phyloP scores from a whole-genome alignment of 2,329 filamentous ascomycete genomes.

The Pestalotiopsis fici region DNA sequence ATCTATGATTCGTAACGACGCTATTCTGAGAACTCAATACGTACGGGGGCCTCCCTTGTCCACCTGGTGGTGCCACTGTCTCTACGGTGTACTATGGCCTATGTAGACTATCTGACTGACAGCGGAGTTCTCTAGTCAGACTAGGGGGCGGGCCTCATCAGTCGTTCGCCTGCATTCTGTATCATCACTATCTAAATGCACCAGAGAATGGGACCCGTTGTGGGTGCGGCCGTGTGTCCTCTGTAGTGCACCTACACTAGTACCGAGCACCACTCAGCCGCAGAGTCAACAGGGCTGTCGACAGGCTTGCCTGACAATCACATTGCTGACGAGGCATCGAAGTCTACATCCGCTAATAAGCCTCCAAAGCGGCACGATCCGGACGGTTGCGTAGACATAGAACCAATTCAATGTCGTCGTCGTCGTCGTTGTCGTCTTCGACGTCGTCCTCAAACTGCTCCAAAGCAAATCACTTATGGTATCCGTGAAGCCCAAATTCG shows the following conservation, averaged over 20 bases:
- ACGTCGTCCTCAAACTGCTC: no score
- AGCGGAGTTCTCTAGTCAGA: neutral
- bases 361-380: no score
- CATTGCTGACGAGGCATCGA: neutral
- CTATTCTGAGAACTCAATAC: neutral
- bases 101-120: neutral
- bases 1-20: conserved; percentile 2
- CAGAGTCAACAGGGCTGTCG: no score
- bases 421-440: no score
- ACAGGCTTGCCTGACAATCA: no score
- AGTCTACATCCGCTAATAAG: neutral
- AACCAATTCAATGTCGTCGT: no score
- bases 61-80: neutral
- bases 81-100: no score
- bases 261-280: no score
- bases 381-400: no score
- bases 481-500: no score
- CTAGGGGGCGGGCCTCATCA: neutral
- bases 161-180: neutral
- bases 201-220: neutral
- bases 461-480: no score
- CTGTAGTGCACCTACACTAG: neutral
- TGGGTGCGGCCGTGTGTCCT: no score
- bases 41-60: neutral
- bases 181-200: neutral